phyloP scores from a whole-genome alignment of 805 yeast species.

The Lipomyces orientalis region DNA sequence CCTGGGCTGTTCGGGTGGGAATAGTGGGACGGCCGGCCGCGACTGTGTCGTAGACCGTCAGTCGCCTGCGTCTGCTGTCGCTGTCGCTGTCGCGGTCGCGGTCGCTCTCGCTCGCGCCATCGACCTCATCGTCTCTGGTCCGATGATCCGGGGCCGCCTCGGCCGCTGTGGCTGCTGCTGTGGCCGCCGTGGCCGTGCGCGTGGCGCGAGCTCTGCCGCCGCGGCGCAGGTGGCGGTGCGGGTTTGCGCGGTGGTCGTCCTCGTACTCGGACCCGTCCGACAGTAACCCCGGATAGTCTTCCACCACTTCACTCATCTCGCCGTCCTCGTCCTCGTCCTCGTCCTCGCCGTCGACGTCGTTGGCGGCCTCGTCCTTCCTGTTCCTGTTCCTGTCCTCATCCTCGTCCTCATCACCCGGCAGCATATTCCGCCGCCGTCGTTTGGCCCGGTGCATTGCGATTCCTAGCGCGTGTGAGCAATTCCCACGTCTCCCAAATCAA shows the following conservation, averaged over 20 bases:
- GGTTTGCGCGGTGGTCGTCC: too few relatives aligned
- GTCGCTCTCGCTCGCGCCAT: neutral
- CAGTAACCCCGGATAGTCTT: too few relatives aligned
- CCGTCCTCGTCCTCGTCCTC: neutral
- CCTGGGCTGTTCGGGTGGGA: neutral
- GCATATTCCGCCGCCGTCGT: neutral
- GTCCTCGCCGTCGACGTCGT: neutral
- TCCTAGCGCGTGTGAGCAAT: neutral
- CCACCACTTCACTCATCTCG: too few relatives aligned
- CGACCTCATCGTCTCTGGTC: too few relatives aligned
- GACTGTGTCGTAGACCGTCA: slow-evolving; percentile 9
- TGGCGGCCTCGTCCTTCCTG: neutral
- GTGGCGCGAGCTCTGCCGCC: too few relatives aligned
- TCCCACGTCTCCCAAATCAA: neutral
- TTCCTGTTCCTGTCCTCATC: neutral
- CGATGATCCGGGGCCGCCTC: neutral
- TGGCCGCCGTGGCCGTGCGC: too few relatives aligned
- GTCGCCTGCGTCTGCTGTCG: neutral
- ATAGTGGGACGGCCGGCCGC: neutral
- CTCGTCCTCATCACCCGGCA: neutral
- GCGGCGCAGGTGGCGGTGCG: too few relatives aligned
- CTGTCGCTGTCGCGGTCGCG: neutral
- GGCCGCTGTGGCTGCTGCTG: neutral
- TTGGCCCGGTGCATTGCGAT: neutral
- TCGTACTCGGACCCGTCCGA: too few relatives aligned